These are phyloP conservation scores for Aspergillus haitiensis DNA, from an alignment of 495 filamentous ascomycete species.

Conservation along the genomic window DNA sequence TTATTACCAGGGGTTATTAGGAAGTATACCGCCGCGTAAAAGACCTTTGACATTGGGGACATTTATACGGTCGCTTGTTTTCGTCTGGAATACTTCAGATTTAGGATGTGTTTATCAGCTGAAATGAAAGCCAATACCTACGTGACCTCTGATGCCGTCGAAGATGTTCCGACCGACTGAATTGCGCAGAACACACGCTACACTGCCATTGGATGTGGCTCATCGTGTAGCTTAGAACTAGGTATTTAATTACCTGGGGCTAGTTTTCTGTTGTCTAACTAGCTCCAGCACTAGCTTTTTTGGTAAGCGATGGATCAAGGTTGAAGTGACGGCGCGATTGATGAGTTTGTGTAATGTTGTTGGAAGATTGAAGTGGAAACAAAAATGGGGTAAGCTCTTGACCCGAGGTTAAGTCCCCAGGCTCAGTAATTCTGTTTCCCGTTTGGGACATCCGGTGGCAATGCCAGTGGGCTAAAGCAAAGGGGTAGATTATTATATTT, in stretches of 20 bases:
- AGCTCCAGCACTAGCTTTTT: too few relatives aligned
- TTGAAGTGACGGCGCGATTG: too few relatives aligned
- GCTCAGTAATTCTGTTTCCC: not conserved
- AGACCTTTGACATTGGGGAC: conserved; percentile 19
- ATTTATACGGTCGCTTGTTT: conserved; percentile 23
- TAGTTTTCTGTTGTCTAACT: too few relatives aligned
- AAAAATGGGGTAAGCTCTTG: not conserved
- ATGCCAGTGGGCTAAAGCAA: not conserved
- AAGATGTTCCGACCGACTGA: conserved; percentile 32
- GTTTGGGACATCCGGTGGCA: not conserved
- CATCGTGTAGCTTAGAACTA: conserved; percentile 2
- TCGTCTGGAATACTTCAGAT: conserved; percentile 17
- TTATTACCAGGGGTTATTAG: not conserved
- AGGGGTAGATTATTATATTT: too few relatives aligned
- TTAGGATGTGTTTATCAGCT: not conserved
- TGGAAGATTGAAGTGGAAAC: not conserved
- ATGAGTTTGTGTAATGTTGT: not conserved
- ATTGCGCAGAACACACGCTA: conserved; percentile 19
- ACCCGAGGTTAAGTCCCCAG: not conserved
- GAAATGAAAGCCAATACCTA: conserved; percentile 10
- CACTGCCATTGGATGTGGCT: conserved; percentile 21
- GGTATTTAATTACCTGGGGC: too few relatives aligned
- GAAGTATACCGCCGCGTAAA: conserved; percentile 19
- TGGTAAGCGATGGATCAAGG: too few relatives aligned
- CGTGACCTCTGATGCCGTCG: conserved; percentile 28